Percentiles rank a stretch among this genome's conserved stretches.
phyloP scores from a whole-genome alignment of 129 eudicot genomes.

The Pseudognaphalium luteoalbum region DNA sequence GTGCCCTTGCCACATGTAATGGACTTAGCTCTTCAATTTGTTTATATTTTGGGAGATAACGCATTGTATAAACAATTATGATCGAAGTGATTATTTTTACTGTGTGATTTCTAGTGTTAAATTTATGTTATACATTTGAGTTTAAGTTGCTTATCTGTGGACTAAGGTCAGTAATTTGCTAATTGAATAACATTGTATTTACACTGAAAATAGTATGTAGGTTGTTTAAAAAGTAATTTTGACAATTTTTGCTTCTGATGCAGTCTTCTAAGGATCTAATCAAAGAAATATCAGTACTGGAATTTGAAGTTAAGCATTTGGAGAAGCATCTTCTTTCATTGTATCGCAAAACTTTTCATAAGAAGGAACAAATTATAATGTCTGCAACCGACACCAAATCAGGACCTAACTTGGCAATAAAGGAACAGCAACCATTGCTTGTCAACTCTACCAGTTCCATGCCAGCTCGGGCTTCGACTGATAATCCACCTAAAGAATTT shows the following conservation, averaged over 20 bases:
- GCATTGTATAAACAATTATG: too few species aligned
- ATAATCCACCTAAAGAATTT: conserved; percentile 30
- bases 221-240: background rate
- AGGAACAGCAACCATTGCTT: conserved; percentile 25
- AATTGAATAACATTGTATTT: background rate
- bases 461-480: conserved; percentile 30
- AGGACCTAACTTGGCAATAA: conserved; percentile 25
- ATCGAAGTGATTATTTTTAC: background rate
- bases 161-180: background rate
- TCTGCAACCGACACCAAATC: conserved; percentile 28
- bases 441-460: conserved; percentile 19
- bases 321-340: conserved; percentile 76
- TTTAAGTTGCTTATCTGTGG: background rate
- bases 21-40: background rate
- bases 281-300: conserved; percentile 69
- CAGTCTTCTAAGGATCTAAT: conserved; percentile 83
- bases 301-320: conserved; percentile 67
- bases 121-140: background rate
- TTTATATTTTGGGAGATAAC: background rate
- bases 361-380: conserved; percentile 34
- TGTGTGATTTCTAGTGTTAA: background rate
- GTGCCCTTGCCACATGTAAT: background rate
- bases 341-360: conserved; percentile 55
- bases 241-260: conserved; percentile 12
- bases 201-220: too few species aligned